These are phyloP conservation scores for Penicillium verhagenii DNA, from an alignment of 495 filamentous ascomycete species.

Conservation along the genomic window DNA sequence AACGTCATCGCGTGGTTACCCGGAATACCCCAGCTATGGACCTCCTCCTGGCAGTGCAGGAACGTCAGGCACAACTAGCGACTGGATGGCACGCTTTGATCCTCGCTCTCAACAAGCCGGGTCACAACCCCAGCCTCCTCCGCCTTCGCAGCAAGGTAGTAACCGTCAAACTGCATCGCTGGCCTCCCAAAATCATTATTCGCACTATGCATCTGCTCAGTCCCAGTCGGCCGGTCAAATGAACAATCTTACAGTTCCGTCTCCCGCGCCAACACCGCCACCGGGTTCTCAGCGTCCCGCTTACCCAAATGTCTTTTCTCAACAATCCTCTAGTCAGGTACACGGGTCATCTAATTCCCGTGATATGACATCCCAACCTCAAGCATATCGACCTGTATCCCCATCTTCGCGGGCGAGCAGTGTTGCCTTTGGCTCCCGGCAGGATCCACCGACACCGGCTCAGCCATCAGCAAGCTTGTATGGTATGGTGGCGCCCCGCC, in stretches of 20 bases:
- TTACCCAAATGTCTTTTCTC: slow-evolving; percentile 38
- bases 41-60: slow-evolving; percentile 24
- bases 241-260: slow-evolving; percentile 32
- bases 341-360: slow-evolving; percentile 25
- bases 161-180: slow-evolving; percentile 25
- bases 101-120: slow-evolving; percentile 38
- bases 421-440: slow-evolving; percentile 33
- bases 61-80: slow-evolving; percentile 35
- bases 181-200: slow-evolving; percentile 29
- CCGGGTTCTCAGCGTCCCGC: slow-evolving; percentile 34
- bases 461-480: slow-evolving; percentile 35
- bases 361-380: slow-evolving; percentile 30
- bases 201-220: slow-evolving; percentile 31
- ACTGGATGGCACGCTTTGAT: slow-evolving; percentile 50
- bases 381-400: slow-evolving; percentile 35
- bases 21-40: slow-evolving; percentile 37
- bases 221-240: slow-evolving; percentile 25
- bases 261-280: slow-evolving; percentile 42
- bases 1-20: slow-evolving; percentile 32
- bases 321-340: slow-evolving; percentile 26
- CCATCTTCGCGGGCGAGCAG: slow-evolving; percentile 35
- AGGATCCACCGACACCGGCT: slow-evolving; percentile 32
- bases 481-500: slow-evolving; percentile 34
- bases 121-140: slow-evolving; percentile 24
- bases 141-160: slow-evolving; percentile 12